Evolutionary conservation across 208 protist genomes (phyloP).

Genomic region (Trypanosoma lewisi): DNA sequence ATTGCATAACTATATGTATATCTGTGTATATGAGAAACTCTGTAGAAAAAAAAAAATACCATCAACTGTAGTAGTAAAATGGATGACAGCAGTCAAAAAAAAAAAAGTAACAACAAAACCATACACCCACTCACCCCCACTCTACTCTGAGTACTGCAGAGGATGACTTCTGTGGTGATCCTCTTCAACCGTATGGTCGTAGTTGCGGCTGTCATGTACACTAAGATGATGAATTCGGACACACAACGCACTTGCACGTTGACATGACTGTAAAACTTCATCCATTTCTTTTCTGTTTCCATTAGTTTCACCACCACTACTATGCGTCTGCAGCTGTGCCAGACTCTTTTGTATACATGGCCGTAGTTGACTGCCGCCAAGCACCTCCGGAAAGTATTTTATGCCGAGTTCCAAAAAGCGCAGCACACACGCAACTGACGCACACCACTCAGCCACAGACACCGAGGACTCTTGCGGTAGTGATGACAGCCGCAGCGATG

Average conservation of each 20-base stretch:
- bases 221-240: neutral
- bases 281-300: neutral
- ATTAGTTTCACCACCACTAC: neutral
- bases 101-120: neutral
- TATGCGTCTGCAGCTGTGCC: neutral
- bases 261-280: neutral
- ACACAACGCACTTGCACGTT: neutral
- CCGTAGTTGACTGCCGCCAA: slow-evolving; percentile 4
- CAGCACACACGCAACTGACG: slow-evolving; percentile 11
- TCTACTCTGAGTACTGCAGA: too few relatives aligned
- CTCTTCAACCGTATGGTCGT: neutral
- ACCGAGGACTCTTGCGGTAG: neutral
- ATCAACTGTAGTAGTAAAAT: too few relatives aligned
- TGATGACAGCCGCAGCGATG: neutral
- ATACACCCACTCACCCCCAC: neutral
- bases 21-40: too few relatives aligned
- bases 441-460: slow-evolving; percentile 4
- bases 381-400: slow-evolving; percentile 26
- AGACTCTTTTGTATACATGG: slow-evolving; percentile 2
- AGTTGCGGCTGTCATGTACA: neutral
- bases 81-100: too few relatives aligned
- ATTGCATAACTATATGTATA: too few relatives aligned
- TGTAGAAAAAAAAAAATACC: too few relatives aligned
- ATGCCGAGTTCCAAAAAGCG: slow-evolving; percentile 25
- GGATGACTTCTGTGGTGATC: too few relatives aligned